Percentiles rank a stretch among this genome's conserved stretches.
These are phyloP conservation scores for Typha latifolia DNA, from an alignment of 176 grass and related monocot species.

Conservation along the genomic window DNA sequence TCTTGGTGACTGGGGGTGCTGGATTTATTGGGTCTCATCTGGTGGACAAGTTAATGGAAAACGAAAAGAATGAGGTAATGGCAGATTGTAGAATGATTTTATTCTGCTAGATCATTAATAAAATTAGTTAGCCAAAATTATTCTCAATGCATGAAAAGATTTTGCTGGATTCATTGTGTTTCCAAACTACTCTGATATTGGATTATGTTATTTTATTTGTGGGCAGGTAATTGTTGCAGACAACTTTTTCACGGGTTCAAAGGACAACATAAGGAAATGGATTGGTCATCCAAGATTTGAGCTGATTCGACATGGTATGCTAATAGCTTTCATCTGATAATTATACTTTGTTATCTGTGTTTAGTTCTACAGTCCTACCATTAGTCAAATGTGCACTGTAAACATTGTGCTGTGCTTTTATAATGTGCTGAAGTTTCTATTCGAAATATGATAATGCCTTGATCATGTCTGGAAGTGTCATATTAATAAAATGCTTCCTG, in stretches of 20 bases:
- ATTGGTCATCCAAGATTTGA: slow-evolving; percentile 99
- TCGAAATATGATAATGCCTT: too few species aligned
- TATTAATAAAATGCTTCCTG: too few species aligned
- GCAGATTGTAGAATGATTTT: slow-evolving; percentile 9
- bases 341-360: too few species aligned
- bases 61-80: slow-evolving; percentile 98
- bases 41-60: slow-evolving; percentile 99
- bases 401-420: too few species aligned
- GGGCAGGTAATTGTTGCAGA: slow-evolving; percentile 91
- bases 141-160: not conserved
- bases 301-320: slow-evolving; percentile 93
- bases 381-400: too few species aligned
- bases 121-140: slow-evolving; percentile 1
- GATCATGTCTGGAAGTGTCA: too few species aligned
- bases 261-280: slow-evolving; percentile 99
- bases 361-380: too few species aligned
- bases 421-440: too few species aligned
- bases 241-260: slow-evolving; percentile 96
- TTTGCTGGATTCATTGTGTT: not conserved
- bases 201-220: slow-evolving; percentile 4
- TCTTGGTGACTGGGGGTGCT: slow-evolving; percentile 93
- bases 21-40: slow-evolving; percentile 98
- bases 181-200: not conserved
- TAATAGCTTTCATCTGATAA: not conserved
- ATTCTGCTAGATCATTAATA: slow-evolving; percentile 4